Evolutionary conservation across 2,329 filamentous ascomycete species (phyloP).

Genomic region (Raffaelea albimanens): DNA sequence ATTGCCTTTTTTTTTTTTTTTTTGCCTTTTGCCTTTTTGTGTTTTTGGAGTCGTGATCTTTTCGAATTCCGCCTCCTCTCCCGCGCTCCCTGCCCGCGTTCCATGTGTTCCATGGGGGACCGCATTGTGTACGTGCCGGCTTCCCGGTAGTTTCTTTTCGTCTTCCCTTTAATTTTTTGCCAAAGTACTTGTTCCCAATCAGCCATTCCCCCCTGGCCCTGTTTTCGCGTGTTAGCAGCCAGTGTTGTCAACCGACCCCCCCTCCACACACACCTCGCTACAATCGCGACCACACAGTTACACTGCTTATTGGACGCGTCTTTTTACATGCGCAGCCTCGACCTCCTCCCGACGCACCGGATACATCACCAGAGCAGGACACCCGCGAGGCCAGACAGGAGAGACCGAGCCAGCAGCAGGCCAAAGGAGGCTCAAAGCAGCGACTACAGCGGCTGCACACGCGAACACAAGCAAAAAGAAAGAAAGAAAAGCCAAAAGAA

Average conservation of each 20-base stretch:
- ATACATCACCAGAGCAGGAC: background rate
- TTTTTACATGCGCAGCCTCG: background rate
- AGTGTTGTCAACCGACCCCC: background rate
- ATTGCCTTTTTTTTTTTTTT: background rate
- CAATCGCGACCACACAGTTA: background rate
- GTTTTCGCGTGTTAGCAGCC: background rate
- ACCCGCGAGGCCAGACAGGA: background rate
- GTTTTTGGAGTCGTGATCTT: background rate
- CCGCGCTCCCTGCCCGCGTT: background rate
- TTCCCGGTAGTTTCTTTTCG: background rate
- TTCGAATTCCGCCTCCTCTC: background rate
- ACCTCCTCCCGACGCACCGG: too few relatives aligned
- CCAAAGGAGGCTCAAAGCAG: too few relatives aligned
- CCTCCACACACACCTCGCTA: background rate
- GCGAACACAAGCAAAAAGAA: too few relatives aligned
- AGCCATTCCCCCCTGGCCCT: constrained; percentile 1
- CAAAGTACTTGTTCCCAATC: background rate
- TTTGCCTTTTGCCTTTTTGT: too few relatives aligned
- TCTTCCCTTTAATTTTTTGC: background rate
- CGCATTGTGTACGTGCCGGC: constrained; percentile 1
- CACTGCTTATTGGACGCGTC: background rate
- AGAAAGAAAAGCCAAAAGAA: too few relatives aligned
- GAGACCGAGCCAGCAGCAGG: background rate
- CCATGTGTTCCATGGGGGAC: background rate
- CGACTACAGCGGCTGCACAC: too few relatives aligned